Evolutionary conservation across 1,139 yeast genomes (phyloP).

Genomic region (Suhomyces anneliseae): DNA sequence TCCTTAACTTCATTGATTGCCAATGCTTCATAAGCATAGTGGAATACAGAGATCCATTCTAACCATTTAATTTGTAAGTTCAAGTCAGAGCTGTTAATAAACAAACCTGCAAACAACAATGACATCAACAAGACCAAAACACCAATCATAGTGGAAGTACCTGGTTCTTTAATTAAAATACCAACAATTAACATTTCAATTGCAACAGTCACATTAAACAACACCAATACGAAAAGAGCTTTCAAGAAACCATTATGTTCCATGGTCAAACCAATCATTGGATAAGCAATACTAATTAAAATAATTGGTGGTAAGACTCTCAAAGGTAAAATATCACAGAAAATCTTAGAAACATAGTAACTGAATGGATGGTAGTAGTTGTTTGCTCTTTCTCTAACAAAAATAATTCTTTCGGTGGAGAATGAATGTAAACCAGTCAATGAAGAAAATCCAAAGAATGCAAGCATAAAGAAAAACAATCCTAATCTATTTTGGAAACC

Average conservation of each 20-base stretch:
- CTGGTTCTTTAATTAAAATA: constrained; percentile 82
- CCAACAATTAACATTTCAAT: constrained; percentile 86
- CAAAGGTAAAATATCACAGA: constrained; percentile 88
- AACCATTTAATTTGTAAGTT: constrained; percentile 73
- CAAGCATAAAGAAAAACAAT: constrained; percentile 81
- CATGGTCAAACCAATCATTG: constrained; percentile 84
- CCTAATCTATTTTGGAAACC: constrained; percentile 97
- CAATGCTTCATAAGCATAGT: constrained; percentile 91
- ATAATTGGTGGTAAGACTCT: constrained; percentile 88
- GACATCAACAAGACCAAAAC: constrained; percentile 82
- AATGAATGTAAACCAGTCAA: constrained; percentile 89
- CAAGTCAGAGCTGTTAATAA: constrained; percentile 77
- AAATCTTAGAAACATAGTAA: constrained; percentile 78
- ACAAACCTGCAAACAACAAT: constrained; percentile 86
- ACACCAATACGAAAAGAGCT: constrained; percentile 64
- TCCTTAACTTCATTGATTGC: constrained; percentile 93
- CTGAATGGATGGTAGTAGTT: constrained; percentile 87
- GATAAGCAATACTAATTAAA: constrained; percentile 82
- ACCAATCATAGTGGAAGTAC: constrained; percentile 88
- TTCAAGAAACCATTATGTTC: constrained; percentile 75
- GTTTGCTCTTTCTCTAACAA: constrained; percentile 89
- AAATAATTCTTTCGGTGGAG: constrained; percentile 82
- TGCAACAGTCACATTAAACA: constrained; percentile 86
- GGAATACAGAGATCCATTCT: constrained; percentile 86
- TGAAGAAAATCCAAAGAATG: constrained; percentile 91